Evolutionary conservation across 805 yeast species (phyloP).

Genomic region (Komagataella kurtzmanii): DNA sequence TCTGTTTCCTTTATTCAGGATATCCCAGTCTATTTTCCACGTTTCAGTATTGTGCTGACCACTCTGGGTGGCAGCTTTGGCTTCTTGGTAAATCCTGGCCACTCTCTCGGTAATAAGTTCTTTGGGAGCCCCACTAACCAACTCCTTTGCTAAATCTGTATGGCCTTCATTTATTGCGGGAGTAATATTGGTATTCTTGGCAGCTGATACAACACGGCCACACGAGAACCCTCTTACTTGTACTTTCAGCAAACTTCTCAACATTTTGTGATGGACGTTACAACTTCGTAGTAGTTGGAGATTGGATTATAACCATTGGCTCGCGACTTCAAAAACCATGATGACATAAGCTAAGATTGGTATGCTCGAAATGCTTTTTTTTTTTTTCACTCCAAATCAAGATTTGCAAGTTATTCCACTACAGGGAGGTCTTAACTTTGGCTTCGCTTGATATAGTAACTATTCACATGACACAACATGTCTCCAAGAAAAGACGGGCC

Average conservation of each 20-base stretch:
- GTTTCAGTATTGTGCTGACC: constrained; percentile 36
- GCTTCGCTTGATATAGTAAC: neutral
- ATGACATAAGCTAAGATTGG: neutral
- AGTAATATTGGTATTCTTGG: neutral
- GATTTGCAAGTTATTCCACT: neutral
- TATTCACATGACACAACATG: neutral
- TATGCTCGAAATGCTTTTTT: neutral
- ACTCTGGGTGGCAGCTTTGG: constrained; percentile 75
- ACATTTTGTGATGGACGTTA: neutral
- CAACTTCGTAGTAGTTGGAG: neutral
- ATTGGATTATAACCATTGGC: neutral
- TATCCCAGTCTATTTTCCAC: constrained; percentile 83
- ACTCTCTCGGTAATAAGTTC: constrained; percentile 48
- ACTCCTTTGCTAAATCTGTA: constrained; percentile 32
- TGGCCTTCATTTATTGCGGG: constrained; percentile 7
- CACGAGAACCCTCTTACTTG: neutral
- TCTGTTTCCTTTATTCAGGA: constrained; percentile 59
- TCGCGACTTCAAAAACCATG: neutral
- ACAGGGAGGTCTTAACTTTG: neutral
- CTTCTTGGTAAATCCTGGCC: constrained; percentile 64
- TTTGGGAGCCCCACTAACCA: constrained; percentile 66
- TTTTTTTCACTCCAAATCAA: neutral
- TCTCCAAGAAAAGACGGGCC: neutral
- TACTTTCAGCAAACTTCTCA: neutral
- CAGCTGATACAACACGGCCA: neutral